These are phyloP conservation scores for Fusarium odoratissimum DNA, from an alignment of 2,329 filamentous ascomycete genomes.

Conservation along the genomic window DNA sequence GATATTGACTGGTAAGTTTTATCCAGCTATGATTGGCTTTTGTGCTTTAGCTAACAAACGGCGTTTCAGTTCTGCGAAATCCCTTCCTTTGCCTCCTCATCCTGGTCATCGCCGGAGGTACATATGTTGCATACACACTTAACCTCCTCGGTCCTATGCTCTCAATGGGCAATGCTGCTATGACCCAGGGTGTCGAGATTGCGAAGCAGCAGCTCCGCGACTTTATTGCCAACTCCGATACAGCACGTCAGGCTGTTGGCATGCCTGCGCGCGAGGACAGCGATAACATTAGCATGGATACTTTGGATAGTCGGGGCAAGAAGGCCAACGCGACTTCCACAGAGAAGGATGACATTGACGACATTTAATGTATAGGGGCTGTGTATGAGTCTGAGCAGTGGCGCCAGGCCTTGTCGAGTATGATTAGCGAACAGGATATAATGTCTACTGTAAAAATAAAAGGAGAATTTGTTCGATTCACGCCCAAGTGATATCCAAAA, in stretches of 20 bases:
- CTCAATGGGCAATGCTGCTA: conserved; percentile 93
- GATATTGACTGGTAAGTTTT: conserved; percentile 83
- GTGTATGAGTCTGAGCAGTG: conserved; percentile 26
- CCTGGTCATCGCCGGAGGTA: conserved; percentile 78
- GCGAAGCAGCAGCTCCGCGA: conserved; percentile 91
- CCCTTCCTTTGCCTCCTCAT: conserved; percentile 92
- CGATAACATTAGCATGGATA: conserved; percentile 68
- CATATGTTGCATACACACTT: conserved; percentile 91
- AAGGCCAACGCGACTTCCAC: conserved; percentile 49
- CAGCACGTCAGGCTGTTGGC: conserved; percentile 82
- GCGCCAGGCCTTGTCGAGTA: conserved; percentile 26
- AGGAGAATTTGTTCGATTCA: conserved; percentile 7
- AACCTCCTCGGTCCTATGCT: conserved; percentile 97
- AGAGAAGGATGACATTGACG: conserved; percentile 65
- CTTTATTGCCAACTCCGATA: conserved; percentile 89
- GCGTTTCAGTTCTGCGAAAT: conserved; percentile 82
- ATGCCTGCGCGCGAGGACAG: conserved; percentile 68
- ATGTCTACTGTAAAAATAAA: conserved; percentile 40
- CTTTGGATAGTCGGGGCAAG: conserved; percentile 70
- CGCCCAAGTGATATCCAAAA: not conserved
- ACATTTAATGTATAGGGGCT: conserved; percentile 63
- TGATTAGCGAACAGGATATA: conserved; percentile 47
- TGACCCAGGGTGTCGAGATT: conserved; percentile 86
- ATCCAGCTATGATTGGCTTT: not conserved
- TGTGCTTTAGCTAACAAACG: conserved; percentile 15